Conservation (phyloP, 768 basidiomycete species). For the Auriscalpium orientale region DNA sequence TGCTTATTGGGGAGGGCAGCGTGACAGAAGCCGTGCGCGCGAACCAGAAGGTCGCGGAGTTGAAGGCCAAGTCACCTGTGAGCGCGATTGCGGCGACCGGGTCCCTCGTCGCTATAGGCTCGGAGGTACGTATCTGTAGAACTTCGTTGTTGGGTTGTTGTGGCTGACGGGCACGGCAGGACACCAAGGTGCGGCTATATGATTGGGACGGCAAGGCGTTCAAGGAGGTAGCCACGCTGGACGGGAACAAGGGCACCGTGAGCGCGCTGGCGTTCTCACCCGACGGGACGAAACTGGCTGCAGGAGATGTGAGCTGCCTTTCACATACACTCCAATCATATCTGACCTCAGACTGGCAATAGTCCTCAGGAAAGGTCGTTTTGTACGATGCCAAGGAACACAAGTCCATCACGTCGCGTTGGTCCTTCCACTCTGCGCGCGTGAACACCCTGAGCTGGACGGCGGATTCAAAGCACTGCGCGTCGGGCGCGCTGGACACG, state of each 20-base stretch:
- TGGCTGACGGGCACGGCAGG: constrained; percentile 30
- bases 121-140: constrained; percentile 44
- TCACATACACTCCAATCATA: neutral
- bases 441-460: constrained; percentile 77
- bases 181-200: constrained; percentile 67
- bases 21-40: constrained; percentile 58
- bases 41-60: constrained; percentile 59
- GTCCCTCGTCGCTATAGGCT: constrained; percentile 59
- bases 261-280: constrained; percentile 75
- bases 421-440: constrained; percentile 82
- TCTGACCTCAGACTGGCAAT: neutral
- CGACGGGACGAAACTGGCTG: constrained; percentile 65
- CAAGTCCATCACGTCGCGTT: constrained; percentile 62
- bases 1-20: constrained; percentile 57
- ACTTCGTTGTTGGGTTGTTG: neutral
- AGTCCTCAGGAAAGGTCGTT: constrained; percentile 79
- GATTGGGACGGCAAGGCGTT: constrained; percentile 62
- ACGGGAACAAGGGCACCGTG: constrained; percentile 63
- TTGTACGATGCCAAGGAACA: constrained; percentile 65
- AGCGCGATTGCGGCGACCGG: constrained; percentile 49
- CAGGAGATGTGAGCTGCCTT: constrained; percentile 69
- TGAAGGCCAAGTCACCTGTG: constrained; percentile 44
- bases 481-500: constrained; percentile 89
- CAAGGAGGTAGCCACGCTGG: constrained; percentile 47
- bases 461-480: constrained; percentile 64